Evolutionary conservation across 768 basidiomycete species (phyloP), one percentile per base, ranked within the genome.

Genomic region (Phylloporus arenicola): DNA sequence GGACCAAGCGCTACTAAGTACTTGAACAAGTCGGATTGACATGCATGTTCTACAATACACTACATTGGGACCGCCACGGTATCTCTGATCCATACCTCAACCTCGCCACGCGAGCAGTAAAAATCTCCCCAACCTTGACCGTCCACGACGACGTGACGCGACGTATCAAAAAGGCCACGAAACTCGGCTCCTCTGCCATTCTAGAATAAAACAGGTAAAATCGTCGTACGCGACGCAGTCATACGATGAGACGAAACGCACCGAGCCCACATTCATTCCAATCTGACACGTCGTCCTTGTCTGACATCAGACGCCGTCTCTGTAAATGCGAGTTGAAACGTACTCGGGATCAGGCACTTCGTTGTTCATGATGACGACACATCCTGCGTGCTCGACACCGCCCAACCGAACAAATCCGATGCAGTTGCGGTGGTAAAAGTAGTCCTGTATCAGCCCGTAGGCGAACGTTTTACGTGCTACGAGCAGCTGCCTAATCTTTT

Each of bases 381-480:
- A 91, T 12, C 86, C 88, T 11, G 64, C 56, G 59, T 75, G 78
- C 37, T 63, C 57, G 10, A 63, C 53, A 63, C 83, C 71, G 12
- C 90, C 90, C 64, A 70, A 69, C 38, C 89, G 79, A 49, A 86
- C 81, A 57, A 88, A 92, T 17, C 86, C 90, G 59, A 92, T 81
- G 60, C 81, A 89, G 55, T 86, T 82, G 22, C 60, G 74, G 39
- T 75, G 63, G 14, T 68, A 64, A 48, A 79, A 73, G 66, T 86
- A 88, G 59, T 91, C 88, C 43, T 65, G 68, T 29, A 72, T 77
- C 11, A 65, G 55, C 6, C 89, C 90, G 57, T 88, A 82, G 2
- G 88, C 88, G 57, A 75, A 86, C 45, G 60, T 68, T 70, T 78
- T 80, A 57, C 90, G 84, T 29, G 74, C 79, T 38, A 73, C 64